Base-by-base conservation (phyloP, 352 stramenopile genomes). In the Poterioochromonas sp. region DNA sequence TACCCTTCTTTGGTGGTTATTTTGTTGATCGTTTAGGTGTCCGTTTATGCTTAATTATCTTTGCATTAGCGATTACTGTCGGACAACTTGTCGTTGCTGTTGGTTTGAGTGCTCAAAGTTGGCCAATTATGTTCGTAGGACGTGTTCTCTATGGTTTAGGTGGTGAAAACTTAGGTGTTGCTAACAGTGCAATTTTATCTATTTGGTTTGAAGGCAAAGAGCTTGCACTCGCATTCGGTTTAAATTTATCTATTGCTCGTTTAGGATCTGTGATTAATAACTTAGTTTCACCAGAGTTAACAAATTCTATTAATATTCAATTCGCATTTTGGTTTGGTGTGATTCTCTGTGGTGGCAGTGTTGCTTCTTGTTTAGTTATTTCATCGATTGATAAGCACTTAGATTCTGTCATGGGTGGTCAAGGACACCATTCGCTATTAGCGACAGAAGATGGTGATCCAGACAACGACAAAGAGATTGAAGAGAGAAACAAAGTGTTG, bases 121-220 rank as follows among this genome's bases (percentile, higher is more conserved):
- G 82, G 79, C 32, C 43, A 26, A 20, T 87, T 69, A 84, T 87
- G 77, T 81, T 95, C 80, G 73, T 91, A 26, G 92, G 92, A 15
- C 84, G 92, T 44, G 86, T 94, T 60, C 65, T 97, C 29, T 97
- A 94, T 83, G 92, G 92, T 29, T 88, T 96, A 62, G 92, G 92
- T 64, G 92, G 90, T 39, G 92, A 97, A 79, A 95, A 86, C 47
- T 83, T 97, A 5, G 90, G 86, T 62, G 92, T 97, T 11, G 91
- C 90, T 11, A 88, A 94, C 76, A 91, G 87, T 26, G 94, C 91
- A 3, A 85, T 96, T 3, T 84, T 96, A 0, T 90, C 90, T 0
- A 88, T 89, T 11, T 97, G 92, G 92, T 97, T 97, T 82, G 89
- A 91, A 76, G 93, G 92, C 76, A 94, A 87, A 79, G 91, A 96